Base-by-base conservation (phyloP, 805 yeast genomes). In the Starmerella roubikii region DNA sequence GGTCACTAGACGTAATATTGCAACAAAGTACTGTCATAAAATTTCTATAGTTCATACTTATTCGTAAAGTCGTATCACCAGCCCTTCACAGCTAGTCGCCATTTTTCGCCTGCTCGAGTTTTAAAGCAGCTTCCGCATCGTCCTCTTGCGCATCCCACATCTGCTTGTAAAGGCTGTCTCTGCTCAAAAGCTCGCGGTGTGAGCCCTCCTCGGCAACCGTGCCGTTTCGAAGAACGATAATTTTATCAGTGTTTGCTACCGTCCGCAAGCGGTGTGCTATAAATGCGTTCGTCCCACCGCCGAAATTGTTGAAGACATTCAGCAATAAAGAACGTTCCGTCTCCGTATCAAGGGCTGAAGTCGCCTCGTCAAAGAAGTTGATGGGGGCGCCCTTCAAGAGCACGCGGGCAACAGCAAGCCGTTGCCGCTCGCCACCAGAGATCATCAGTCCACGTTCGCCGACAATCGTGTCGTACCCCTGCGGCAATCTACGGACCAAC, bases 371-470 rank as follows among this genome's bases (percentile, higher is more conserved):
- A 50, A 91, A 86, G 58, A 91, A 88, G 40, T 93, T 80, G 35
- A 91, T 83, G 21, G 91, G 88, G 0, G 96, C 74, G 46, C 74
- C 68, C 58, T 91, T 91, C 49, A 91, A 61, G 32, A 91, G 59
- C n/a, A 91, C 72, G 47, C 98, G 69, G 1, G 96, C 91, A 48
- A 91, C 84, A 0, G 98, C 97, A 31, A 91, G 65, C 46, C 98
- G 66, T 60, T 91, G 98, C 57, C 91, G 86, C 57, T 91, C 98
- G 44, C 98, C 98, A n/a, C 98, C 98, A 20, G 95, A 84, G 34
- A 91, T 86, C 98, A 91, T 91, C 70, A 91, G 69, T n/a, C 98
- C 98, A 4, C 68, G 67, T 58, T 91, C 98, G 35, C 98, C 98
- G 15, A 91, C 98, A 41, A 82, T 66, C 0, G 97, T 91, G 22